Evolutionary conservation across 2,329 filamentous ascomycete genomes (phyloP), one percentile per base, ranked within the genome.

Genomic region (Exserohilum turcica): DNA sequence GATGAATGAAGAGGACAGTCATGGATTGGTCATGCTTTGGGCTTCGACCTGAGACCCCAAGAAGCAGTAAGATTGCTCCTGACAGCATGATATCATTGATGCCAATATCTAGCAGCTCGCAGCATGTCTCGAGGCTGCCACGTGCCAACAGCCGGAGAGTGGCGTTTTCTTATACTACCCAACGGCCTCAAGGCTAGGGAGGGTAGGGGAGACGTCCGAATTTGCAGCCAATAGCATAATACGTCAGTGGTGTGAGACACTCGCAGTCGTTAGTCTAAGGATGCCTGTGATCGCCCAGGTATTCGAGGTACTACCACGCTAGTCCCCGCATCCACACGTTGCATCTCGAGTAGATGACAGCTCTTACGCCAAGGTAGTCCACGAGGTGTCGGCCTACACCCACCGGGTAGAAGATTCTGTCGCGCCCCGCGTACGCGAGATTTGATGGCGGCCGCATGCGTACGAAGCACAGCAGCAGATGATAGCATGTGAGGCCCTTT

Each of bases 401-500:
- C 31, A 16, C n/a, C n/a, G 6, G 8, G 8, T 15, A 27, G 33
- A 5, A 29, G 21, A 9, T 12, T 32, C 10, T 13, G n/a, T 32
- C 19, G 31, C 42, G 42, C 31, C 31, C 29, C 42, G 33, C 7
- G 29, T 29, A n/a, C 42, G 21, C 13, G 15, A 35, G 27, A 33
- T 37, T 9, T 31, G 3, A 31, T 19, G 33, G 33, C 38, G 16
- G 19, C 27, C 46, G 43, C 50, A 40, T 49, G 45, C 32, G 39
- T 45, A 43, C 12, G 16, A 8, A 21, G 29, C 19, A 19, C 37
- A 42, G 50, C 39, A 29, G 10, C 10, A 28, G 10, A 28, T 15
- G 35, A 19, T 15, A 53, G 35, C 33, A 53, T 24, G 33, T 53
- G 39, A 44, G 42, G 24, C 13, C 13, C 12, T 27, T 19, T 35